Percentiles rank a stretch among this genome's conserved stretches.
Evolutionary conservation across 2,329 filamentous ascomycete species (phyloP).

Genomic region (Fusarium tanahbumbuense): DNA sequence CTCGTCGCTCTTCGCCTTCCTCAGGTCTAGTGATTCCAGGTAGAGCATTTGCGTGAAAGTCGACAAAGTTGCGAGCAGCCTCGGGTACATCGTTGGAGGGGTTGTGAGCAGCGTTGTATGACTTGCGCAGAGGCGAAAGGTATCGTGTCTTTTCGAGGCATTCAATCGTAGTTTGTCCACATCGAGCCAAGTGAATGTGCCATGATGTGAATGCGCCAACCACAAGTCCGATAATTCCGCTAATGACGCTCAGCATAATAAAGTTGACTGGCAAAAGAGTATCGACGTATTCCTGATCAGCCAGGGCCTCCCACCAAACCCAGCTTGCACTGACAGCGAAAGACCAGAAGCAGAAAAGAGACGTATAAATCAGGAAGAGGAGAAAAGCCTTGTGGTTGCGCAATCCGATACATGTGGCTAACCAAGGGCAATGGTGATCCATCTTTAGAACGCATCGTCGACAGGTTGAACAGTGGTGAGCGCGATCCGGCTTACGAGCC

Average conservation of each 20-base stretch:
- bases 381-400: constrained; percentile 96
- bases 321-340: constrained; percentile 83
- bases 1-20: constrained; percentile 76
- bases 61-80: constrained; percentile 77
- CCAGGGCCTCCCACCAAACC: constrained; percentile 86
- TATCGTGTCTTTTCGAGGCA: constrained; percentile 96
- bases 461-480: constrained; percentile 97
- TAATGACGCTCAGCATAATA: constrained; percentile 85
- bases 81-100: constrained; percentile 62
- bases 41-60: constrained; percentile 84
- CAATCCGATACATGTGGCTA: constrained; percentile 93
- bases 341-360: constrained; percentile 83
- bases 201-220: constrained; percentile 89
- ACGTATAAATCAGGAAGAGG: constrained; percentile 90
- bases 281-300: constrained; percentile 77
- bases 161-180: constrained; percentile 93
- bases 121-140: constrained; percentile 79
- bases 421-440: constrained; percentile 99
- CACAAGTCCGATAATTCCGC: constrained; percentile 91
- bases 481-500: constrained; percentile 91
- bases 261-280: constrained; percentile 89
- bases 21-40: constrained; percentile 84
- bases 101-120: constrained; percentile 72
- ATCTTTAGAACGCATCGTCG: constrained; percentile 96
- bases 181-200: constrained; percentile 85